Percentiles rank a stretch among this genome's conserved stretches.
These are phyloP conservation scores for Pholiota adiposa DNA, from an alignment of 1,284 basidiomycete genomes.

Conservation along the genomic window DNA sequence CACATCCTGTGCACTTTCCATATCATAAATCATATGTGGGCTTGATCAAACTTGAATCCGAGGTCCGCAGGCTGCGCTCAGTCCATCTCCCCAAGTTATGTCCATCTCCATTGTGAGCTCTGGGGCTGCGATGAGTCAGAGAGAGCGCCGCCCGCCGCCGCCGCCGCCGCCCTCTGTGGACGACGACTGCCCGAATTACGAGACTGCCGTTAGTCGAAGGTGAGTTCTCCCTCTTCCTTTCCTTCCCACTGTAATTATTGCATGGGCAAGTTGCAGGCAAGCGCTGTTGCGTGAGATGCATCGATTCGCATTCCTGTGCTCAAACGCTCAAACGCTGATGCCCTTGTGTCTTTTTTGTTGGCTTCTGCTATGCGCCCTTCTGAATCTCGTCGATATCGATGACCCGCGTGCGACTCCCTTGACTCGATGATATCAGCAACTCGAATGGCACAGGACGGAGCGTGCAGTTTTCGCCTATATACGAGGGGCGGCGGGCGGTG, in stretches of 20 bases:
- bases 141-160: conserved; percentile 14
- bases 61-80: too few species aligned
- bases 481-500: conserved; percentile 15
- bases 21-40: too few species aligned
- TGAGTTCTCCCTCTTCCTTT: too few species aligned
- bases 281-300: conserved; percentile 15
- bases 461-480: conserved; percentile 29
- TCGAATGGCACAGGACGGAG: conserved; percentile 31
- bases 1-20: neutral
- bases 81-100: conserved; percentile 22
- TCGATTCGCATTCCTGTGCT: conserved; percentile 19
- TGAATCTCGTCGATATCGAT: too few species aligned
- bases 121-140: conserved; percentile 18
- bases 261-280: too few species aligned
- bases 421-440: conserved; percentile 25
- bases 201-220: conserved; percentile 44
- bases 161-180: conserved; percentile 22
- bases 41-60: too few species aligned
- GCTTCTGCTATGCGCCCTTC: neutral
- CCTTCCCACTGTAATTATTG: too few species aligned
- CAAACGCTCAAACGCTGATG: conserved; percentile 10
- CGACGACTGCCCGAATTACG: conserved; percentile 47
- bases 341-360: too few species aligned
- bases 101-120: conserved; percentile 29
- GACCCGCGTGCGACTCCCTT: neutral